Evolutionary conservation across 768 basidiomycete genomes (phyloP).

Genomic region (Rhizopogon vinicolor): DNA sequence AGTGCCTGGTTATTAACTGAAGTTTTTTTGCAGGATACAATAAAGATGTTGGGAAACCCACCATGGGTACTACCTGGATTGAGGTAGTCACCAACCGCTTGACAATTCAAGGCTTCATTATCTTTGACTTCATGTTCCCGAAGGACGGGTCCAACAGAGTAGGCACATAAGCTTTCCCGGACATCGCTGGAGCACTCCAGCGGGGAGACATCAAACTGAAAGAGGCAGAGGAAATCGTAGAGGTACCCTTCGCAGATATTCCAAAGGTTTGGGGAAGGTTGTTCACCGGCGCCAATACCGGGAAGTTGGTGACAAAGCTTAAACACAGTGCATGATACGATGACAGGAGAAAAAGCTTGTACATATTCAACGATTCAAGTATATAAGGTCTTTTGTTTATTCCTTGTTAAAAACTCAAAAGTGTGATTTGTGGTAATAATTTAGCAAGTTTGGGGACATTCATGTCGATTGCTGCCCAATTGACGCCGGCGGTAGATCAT

Average conservation of each 20-base stretch:
- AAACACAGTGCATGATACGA: neutral
- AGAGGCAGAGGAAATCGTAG: neutral
- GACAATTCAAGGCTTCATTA: neutral
- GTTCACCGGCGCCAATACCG: neutral
- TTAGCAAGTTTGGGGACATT: too few relatives aligned
- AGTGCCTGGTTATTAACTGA: too few relatives aligned
- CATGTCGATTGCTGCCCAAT: too few relatives aligned
- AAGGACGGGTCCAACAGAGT: neutral
- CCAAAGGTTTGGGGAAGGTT: neutral
- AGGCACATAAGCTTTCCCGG: neutral
- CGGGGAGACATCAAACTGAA: neutral
- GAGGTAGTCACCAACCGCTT: neutral
- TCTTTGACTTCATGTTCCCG: neutral
- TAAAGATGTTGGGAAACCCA: neutral
- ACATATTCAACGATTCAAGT: too few relatives aligned
- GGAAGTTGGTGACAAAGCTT: neutral
- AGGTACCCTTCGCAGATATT: neutral
- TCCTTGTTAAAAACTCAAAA: too few relatives aligned
- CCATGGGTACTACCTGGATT: neutral
- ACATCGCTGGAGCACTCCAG: neutral
- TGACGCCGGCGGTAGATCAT: too few relatives aligned
- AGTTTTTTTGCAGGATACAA: neutral
- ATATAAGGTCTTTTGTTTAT: too few relatives aligned
- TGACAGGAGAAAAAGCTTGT: neutral
- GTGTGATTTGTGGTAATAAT: too few relatives aligned